Conservation (phyloP, 2,329 filamentous ascomycete species). For the Ophiocordyceps camponoti-floridani region DNA sequence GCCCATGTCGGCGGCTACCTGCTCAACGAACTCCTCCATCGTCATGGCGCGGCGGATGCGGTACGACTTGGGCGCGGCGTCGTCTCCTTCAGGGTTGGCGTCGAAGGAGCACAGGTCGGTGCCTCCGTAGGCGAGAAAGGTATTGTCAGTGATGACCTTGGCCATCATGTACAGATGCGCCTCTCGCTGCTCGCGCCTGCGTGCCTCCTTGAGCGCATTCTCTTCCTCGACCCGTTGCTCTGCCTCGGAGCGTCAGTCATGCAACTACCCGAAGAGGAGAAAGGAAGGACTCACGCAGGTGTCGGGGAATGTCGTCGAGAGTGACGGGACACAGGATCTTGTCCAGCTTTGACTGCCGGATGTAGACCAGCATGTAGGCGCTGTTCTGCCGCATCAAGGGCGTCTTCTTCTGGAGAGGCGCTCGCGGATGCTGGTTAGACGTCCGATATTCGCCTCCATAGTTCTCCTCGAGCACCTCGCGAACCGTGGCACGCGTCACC, state of each 20-base stretch:
- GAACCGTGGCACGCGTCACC: constrained; percentile 81
- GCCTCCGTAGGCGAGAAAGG: constrained; percentile 64
- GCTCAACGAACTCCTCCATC: constrained; percentile 54
- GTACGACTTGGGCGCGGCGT: constrained; percentile 54
- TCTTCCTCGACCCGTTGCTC: constrained; percentile 69
- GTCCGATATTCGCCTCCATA: constrained; percentile 72
- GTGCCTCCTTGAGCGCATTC: constrained; percentile 53
- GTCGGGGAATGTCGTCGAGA: constrained; percentile 62
- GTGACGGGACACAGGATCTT: constrained; percentile 60
- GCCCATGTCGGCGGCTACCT: constrained; percentile 52
- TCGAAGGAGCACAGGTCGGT: constrained; percentile 69
- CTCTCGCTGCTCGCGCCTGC: constrained; percentile 78
- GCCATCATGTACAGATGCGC: constrained; percentile 83
- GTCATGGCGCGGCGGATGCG: constrained; percentile 59
- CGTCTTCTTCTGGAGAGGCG: constrained; percentile 32
- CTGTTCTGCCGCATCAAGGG: constrained; percentile 54
- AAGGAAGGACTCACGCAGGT: constrained; percentile 43
- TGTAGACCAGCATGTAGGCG: constrained; percentile 98
- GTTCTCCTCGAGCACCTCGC: constrained; percentile 90
- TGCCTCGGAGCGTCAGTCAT: constrained; percentile 13
- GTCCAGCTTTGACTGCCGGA: constrained; percentile 73
- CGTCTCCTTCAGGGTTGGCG: constrained; percentile 41
- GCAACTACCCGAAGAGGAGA: too few species aligned
- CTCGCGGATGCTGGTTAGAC: constrained; percentile 26
- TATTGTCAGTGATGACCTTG: constrained; percentile 63